Evolutionary conservation across 2,329 filamentous ascomycete genomes (phyloP), one percentile per base, ranked within the genome.

Genomic region (Alternaria novae-zelandiae): DNA sequence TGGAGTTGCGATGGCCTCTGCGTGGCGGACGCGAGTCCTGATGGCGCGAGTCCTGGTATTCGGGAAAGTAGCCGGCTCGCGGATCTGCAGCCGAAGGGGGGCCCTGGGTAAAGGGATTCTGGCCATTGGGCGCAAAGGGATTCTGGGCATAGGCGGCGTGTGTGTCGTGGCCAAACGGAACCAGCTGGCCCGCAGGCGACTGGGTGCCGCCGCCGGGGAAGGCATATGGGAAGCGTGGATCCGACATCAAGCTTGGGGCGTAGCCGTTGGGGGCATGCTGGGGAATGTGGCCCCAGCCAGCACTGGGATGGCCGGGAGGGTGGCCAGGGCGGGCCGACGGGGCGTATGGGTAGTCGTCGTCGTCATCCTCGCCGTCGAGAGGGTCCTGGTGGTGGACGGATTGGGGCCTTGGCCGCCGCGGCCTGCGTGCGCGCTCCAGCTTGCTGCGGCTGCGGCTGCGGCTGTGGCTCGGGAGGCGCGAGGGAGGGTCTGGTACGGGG

Each of bases 261-360:
- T 80, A 80, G 21, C 75, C 78, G 60, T 74, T 76, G n/a, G 75
- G 71, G 4, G 74, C 66, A 30, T 67, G 63, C 54, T 77, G 75
- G 20, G 76, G 77, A 13, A 81, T 71, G 59, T 81, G 77, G 15
- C 69, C 69, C 79, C 79, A 82, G 66, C 75, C 76, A 28, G 71
- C 63, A 61, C 68, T 72, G 50, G 80, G 77, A 61, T 78, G 78
- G 60, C 79, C 77, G 30, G 77, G 74, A 32, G 74, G 74, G 12
- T 70, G 75, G 26, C 65, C 71, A 30, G 66, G 63, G 44, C 68
- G 70, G 63, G 76, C 61, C 63, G 77, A 69, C 13, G 66, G 56
- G 51, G 71, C 73, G 74, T 79, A 76, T 17, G 79, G 80, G 69
- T 84, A 83, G 66, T 84, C 82, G 75, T 84, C 82, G 75, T 84